A percentile compares a stretch with the other conserved stretches of the same genome.
Evolutionary conservation across 768 basidiomycete genomes (phyloP).

Genomic region (Mycena latifolia): DNA sequence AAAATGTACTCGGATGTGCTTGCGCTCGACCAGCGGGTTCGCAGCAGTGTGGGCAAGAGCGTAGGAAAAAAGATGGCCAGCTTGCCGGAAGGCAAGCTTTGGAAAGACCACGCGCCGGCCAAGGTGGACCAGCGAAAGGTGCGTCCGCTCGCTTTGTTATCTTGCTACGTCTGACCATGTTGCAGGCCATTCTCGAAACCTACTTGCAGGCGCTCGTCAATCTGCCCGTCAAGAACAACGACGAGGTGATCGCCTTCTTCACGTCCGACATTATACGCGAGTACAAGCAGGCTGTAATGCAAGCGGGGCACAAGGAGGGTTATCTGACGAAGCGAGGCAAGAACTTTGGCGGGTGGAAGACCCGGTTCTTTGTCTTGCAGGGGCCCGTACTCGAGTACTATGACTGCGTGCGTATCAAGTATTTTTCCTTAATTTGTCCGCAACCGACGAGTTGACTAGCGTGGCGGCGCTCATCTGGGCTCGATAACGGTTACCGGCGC

Average conservation of each 20-base stretch:
- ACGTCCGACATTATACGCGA: constrained; percentile 89
- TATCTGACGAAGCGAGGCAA: constrained; percentile 97
- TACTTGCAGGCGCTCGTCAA: constrained; percentile 89
- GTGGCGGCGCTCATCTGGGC: constrained; percentile 92
- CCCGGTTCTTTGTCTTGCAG: constrained; percentile 93
- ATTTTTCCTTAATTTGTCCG: constrained; percentile 23
- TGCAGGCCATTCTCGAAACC: constrained; percentile 79
- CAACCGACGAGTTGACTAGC: constrained; percentile 56
- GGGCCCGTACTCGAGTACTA: constrained; percentile 95
- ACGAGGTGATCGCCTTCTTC: constrained; percentile 92
- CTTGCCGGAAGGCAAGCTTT: constrained; percentile 92
- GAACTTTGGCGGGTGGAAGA: constrained; percentile 99
- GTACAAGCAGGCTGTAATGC: constrained; percentile 80
- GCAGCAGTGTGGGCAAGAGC: constrained; percentile 73
- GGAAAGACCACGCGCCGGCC: constrained; percentile 97
- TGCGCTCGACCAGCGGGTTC: constrained; percentile 85
- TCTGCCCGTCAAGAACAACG: constrained; percentile 87
- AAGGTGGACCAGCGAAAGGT: constrained; percentile 98
- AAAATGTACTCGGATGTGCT: constrained; percentile 95
- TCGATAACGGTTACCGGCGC: constrained; percentile 93
- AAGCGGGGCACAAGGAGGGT: constrained; percentile 91
- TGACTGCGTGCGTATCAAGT: constrained; percentile 82
- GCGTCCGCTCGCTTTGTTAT: constrained; percentile 41
- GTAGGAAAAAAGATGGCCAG: constrained; percentile 82
- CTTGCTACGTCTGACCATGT: constrained; percentile 9